These are phyloP conservation scores for Fusarium dimerum DNA, from an alignment of 2,329 filamentous ascomycete genomes.

Conservation along the genomic window DNA sequence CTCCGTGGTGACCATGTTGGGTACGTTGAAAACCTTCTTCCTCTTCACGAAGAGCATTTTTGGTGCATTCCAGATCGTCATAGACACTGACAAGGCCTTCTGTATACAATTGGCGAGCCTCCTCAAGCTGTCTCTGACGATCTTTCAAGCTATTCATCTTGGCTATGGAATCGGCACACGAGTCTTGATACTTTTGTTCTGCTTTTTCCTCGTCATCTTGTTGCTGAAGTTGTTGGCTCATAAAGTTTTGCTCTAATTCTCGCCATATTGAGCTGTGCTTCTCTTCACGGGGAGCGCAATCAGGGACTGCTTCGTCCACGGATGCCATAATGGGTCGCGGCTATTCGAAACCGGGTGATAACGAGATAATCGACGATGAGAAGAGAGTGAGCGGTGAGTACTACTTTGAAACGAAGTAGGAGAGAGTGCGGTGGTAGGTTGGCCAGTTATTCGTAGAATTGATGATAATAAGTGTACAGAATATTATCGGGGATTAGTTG, in stretches of 20 bases:
- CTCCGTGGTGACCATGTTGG: slow-evolving; percentile 34
- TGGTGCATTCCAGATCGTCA: slow-evolving; percentile 37
- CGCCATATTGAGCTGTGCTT: slow-evolving; percentile 38
- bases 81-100: slow-evolving; percentile 37
- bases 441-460: too few relatives aligned
- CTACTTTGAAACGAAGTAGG: slow-evolving; percentile 13
- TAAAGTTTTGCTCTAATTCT: slow-evolving; percentile 39
- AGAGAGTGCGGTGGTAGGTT: too few relatives aligned
- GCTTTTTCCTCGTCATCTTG: slow-evolving; percentile 26
- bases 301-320: slow-evolving; percentile 26
- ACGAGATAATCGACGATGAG: neutral
- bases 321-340: slow-evolving; percentile 20
- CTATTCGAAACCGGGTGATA: neutral
- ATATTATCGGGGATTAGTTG: too few relatives aligned
- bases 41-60: slow-evolving; percentile 33
- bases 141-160: slow-evolving; percentile 32
- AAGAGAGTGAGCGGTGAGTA: slow-evolving; percentile 8
- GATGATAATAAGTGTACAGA: too few relatives aligned
- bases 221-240: slow-evolving; percentile 30
- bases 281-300: slow-evolving; percentile 32
- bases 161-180: slow-evolving; percentile 28
- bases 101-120: slow-evolving; percentile 30
- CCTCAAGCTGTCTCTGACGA: slow-evolving; percentile 29
- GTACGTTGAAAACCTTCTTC: slow-evolving; percentile 35
- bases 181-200: slow-evolving; percentile 28